These are phyloP conservation scores for Hemisphaericaspora nanyangensis DNA, from an alignment of 805 yeast genomes.

Conservation along the genomic window DNA sequence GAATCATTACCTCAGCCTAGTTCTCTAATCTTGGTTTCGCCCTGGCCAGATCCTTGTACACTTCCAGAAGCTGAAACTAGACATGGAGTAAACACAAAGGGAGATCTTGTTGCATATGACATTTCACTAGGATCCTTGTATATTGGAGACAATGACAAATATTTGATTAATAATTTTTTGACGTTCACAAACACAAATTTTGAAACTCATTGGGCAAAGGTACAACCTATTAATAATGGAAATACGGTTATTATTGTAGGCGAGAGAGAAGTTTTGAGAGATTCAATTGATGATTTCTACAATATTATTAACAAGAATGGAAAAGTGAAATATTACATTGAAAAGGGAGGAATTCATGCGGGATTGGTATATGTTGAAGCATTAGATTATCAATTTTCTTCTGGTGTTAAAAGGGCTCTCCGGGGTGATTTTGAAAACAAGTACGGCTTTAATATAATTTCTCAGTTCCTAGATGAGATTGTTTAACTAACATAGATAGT, in stretches of 20 bases:
- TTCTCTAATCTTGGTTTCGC: slow-evolving; percentile 25
- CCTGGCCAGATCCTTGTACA: slow-evolving; percentile 34
- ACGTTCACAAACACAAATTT: slow-evolving; percentile 21
- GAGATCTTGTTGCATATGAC: slow-evolving; percentile 30
- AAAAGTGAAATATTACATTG: slow-evolving; percentile 17
- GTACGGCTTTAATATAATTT: slow-evolving; percentile 8
- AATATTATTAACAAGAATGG: slow-evolving; percentile 17
- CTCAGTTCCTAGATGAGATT: slow-evolving; percentile 9
- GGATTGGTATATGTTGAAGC: slow-evolving; percentile 31
- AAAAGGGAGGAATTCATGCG: slow-evolving; percentile 35
- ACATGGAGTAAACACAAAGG: slow-evolving; percentile 20
- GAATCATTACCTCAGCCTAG: slow-evolving; percentile 23
- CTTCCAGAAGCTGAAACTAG: slow-evolving; percentile 16
- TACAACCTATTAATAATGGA: slow-evolving; percentile 20
- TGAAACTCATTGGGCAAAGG: slow-evolving; percentile 23
- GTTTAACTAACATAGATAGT: no score
- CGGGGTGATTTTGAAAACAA: slow-evolving; percentile 22
- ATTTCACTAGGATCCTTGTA: slow-evolving; percentile 30
- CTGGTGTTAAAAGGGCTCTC: slow-evolving; percentile 20
- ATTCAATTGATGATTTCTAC: slow-evolving; percentile 24
- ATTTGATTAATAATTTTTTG: slow-evolving; percentile 16
- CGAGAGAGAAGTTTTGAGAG: slow-evolving; percentile 30
- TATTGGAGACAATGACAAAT: slow-evolving; percentile 18
- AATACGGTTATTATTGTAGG: slow-evolving; percentile 22
- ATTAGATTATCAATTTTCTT: slow-evolving; percentile 22